These are phyloP conservation scores for Penicillium polonicum DNA, from an alignment of 2,329 filamentous ascomycete genomes.

Conservation along the genomic window DNA sequence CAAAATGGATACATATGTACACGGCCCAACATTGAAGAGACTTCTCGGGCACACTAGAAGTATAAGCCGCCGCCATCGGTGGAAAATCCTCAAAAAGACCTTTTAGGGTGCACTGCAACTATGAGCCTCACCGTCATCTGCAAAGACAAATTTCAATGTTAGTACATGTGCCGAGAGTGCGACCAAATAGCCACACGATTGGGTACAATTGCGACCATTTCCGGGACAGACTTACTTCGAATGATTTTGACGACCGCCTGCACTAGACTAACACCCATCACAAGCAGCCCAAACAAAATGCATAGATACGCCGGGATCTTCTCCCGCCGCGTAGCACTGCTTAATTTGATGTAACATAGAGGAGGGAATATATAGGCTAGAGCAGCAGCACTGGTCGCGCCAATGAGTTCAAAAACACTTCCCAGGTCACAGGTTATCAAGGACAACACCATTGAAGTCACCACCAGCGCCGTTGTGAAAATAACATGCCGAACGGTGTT, in stretches of 20 bases:
- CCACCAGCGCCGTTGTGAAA: conserved; percentile 80
- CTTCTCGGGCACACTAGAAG: neutral
- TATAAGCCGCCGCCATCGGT: neutral
- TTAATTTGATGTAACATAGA: conserved; percentile 91
- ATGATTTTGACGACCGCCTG: conserved; percentile 70
- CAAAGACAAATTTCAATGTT: conserved; percentile 24
- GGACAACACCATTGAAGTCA: conserved; percentile 71
- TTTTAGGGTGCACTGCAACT: conserved; percentile 6
- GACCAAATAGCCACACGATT: neutral
- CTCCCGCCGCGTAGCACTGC: conserved; percentile 71
- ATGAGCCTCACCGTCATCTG: conserved; percentile 8
- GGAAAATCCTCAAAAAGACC: neutral
- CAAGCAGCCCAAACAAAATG: conserved; percentile 73
- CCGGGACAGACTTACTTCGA: conserved; percentile 34
- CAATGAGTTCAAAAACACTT: conserved; percentile 91
- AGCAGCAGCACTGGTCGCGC: conserved; percentile 89
- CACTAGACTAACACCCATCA: conserved; percentile 78
- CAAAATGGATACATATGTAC: neutral
- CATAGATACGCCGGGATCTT: conserved; percentile 68
- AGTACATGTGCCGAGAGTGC: conserved; percentile 26
- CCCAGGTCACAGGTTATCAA: conserved; percentile 91
- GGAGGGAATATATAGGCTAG: conserved; percentile 95
- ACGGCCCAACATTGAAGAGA: no score
- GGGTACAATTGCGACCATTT: neutral
- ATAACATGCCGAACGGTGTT: conserved; percentile 81